These are phyloP conservation scores for Boletus rubroflammeus DNA, from an alignment of 768 basidiomycete genomes.

Conservation along the genomic window DNA sequence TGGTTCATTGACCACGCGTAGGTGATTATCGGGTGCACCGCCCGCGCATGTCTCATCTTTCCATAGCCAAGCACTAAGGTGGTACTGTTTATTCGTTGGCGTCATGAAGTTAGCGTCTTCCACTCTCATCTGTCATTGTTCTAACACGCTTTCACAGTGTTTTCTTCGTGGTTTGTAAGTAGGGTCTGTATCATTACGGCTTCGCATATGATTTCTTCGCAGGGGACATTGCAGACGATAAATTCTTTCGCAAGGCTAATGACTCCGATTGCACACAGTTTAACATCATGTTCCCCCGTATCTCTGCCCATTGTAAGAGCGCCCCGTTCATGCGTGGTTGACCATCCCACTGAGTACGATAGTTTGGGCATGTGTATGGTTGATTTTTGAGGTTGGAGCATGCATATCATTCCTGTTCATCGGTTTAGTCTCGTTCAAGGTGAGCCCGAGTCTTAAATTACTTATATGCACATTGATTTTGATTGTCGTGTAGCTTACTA, in stretches of 20 bases:
- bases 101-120: constrained; percentile 68
- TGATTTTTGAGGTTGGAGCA: constrained; percentile 70
- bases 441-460: constrained; percentile 25
- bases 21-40: constrained; percentile 26
- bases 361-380: constrained; percentile 90
- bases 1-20: constrained; percentile 95
- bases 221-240: constrained; percentile 95
- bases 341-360: constrained; percentile 3
- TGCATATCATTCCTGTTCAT: constrained; percentile 76
- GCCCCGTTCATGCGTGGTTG: not conserved
- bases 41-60: constrained; percentile 8
- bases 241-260: constrained; percentile 92
- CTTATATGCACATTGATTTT: not conserved
- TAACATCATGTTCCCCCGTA: constrained; percentile 63
- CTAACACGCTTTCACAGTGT: constrained; percentile 41
- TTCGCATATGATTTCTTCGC: constrained; percentile 5
- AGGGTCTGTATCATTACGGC: not conserved
- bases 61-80: constrained; percentile 70
- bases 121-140: constrained; percentile 6
- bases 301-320: constrained; percentile 66
- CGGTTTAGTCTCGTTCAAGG: constrained; percentile 83
- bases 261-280: constrained; percentile 94
- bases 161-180: constrained; percentile 84
- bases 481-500: constrained; percentile 32
- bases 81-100: constrained; percentile 80